A percentile compares a stretch with the other conserved stretches of the same genome.
These are phyloP conservation scores for Rhodotorula graminis DNA, from an alignment of 768 basidiomycete species.

Conservation along the genomic window DNA sequence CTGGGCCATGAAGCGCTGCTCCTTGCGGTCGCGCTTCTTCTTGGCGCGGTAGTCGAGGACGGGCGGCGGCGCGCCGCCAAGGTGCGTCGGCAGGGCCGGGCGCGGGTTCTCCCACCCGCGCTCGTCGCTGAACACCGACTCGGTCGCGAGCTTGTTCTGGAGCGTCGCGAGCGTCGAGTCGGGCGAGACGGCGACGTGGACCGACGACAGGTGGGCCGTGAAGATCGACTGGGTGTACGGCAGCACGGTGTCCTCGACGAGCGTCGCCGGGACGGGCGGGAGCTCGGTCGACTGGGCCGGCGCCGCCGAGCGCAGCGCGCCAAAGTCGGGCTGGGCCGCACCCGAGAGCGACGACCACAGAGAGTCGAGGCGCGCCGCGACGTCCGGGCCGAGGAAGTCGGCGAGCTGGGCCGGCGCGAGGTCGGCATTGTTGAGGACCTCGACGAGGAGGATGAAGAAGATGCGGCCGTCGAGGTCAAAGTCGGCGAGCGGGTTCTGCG, in stretches of 20 bases:
- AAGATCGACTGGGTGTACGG: constrained; percentile 49
- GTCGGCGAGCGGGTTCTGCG: constrained; percentile 47
- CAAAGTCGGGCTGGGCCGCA: constrained; percentile 43
- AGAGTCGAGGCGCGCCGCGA: constrained; percentile 30
- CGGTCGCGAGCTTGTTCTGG: constrained; percentile 15
- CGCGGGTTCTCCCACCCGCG: constrained; percentile 31
- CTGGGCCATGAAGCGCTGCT: constrained; percentile 60
- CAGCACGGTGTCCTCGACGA: constrained; percentile 43
- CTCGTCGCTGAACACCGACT: constrained; percentile 27
- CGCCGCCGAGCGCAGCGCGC: constrained; percentile 42
- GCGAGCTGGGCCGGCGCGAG: constrained; percentile 38
- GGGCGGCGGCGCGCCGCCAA: constrained; percentile 53
- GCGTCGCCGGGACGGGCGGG: neutral
- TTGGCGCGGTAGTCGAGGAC: constrained; percentile 48
- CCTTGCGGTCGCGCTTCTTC: constrained; percentile 48
- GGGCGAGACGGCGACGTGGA: constrained; percentile 44
- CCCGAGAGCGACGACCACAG: constrained; percentile 41
- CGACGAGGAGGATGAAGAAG: constrained; percentile 52
- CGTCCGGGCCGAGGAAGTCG: constrained; percentile 45
- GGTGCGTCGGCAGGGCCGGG: constrained; percentile 53
- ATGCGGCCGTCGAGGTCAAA: constrained; percentile 55
- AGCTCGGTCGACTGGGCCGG: constrained; percentile 30
- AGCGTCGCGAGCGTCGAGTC: constrained; percentile 28
- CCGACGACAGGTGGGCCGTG: constrained; percentile 44
- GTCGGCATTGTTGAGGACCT: constrained; percentile 45